phyloP scores from a whole-genome alignment of 2,329 filamentous ascomycete species.

The Diaporthe longicolla region DNA sequence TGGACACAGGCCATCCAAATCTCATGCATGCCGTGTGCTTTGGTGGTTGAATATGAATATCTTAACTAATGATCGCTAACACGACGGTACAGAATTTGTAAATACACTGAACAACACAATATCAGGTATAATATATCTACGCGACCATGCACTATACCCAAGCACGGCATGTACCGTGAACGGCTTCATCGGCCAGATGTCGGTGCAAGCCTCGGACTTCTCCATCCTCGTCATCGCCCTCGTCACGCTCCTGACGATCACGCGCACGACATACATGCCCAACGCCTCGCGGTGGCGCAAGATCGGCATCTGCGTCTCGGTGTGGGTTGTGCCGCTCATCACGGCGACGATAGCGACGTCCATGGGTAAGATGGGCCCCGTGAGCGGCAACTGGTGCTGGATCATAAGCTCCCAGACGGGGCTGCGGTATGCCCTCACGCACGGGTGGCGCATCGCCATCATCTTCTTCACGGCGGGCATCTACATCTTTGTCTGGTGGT shows the following conservation, averaged over 20 bases:
- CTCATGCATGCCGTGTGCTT: not conserved
- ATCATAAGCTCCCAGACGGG: slow-evolving; percentile 54
- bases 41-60: not conserved
- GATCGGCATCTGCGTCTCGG: slow-evolving; percentile 53
- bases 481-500: slow-evolving; percentile 59
- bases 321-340: slow-evolving; percentile 58
- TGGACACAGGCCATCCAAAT: not conserved
- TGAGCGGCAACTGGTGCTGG: slow-evolving; percentile 62
- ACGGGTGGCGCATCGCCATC: slow-evolving; percentile 61
- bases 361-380: slow-evolving; percentile 52
- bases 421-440: slow-evolving; percentile 60
- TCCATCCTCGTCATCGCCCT: slow-evolving; percentile 61
- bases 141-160: slow-evolving; percentile 47
- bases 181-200: slow-evolving; percentile 61
- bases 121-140: slow-evolving; percentile 55
- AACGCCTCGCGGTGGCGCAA: slow-evolving; percentile 49
- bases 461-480: slow-evolving; percentile 57
- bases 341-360: slow-evolving; percentile 52
- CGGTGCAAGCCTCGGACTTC: slow-evolving; percentile 60
- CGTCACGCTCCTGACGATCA: slow-evolving; percentile 45
- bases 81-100: slow-evolving; percentile 52
- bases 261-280: slow-evolving; percentile 52
- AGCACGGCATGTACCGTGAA: slow-evolving; percentile 57
- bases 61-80: not conserved
- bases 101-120: slow-evolving; percentile 60